Conservation (phyloP, 164 flowering plant genomes). For the Vitis vinifera region DNA sequence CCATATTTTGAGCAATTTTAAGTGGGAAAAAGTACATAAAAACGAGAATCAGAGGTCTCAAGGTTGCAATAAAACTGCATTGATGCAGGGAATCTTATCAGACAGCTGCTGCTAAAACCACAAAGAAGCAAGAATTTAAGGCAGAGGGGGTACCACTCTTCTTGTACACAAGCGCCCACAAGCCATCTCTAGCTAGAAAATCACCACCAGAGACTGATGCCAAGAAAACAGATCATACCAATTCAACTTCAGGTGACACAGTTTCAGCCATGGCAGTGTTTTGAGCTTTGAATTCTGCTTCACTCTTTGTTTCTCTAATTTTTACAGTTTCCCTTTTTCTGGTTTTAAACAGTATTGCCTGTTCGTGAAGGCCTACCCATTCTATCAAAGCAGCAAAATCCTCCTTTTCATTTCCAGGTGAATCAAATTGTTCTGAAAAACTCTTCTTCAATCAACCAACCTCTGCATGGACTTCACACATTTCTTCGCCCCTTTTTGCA, state of each 20-base stretch:
- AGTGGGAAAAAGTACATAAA: too few relatives aligned
- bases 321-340: background rate
- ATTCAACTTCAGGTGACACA: slow-evolving; percentile 9
- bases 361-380: slow-evolving; percentile 27
- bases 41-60: too few relatives aligned
- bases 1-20: too few relatives aligned
- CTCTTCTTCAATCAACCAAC: too few relatives aligned
- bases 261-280: background rate
- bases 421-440: background rate
- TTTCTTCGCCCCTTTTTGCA: slow-evolving; percentile 1
- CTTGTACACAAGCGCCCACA: slow-evolving; percentile 15
- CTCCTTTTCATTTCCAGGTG: slow-evolving; percentile 54
- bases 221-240: background rate
- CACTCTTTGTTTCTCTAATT: background rate
- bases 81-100: slow-evolving; percentile 10
- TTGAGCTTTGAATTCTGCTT: too few relatives aligned
- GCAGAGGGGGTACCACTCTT: slow-evolving; percentile 24
- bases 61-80: background rate
- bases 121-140: slow-evolving; percentile 12
- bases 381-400: slow-evolving; percentile 28
- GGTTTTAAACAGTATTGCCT: slow-evolving; percentile 24
- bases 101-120: background rate
- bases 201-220: background rate
- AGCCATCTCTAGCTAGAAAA: slow-evolving; percentile 9
- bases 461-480: background rate